Conservation (phyloP, 1,139 yeast species). For the Spencermartinsiella ligniputridi region DNA sequence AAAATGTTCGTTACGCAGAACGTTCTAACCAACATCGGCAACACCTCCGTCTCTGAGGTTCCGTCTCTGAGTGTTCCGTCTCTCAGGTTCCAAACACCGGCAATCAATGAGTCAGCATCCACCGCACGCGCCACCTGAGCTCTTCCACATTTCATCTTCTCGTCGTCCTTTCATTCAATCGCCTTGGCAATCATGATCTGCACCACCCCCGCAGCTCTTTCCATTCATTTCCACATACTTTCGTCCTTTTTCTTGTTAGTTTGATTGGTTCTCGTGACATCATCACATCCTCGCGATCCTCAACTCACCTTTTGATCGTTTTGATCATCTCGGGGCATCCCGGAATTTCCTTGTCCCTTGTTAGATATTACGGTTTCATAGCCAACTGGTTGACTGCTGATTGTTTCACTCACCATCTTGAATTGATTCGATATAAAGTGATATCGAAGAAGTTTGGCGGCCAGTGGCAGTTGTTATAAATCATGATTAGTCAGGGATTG, state of each 20-base stretch:
- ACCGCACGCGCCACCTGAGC: too few species aligned
- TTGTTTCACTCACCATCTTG: not conserved
- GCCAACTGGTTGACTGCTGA: not conserved
- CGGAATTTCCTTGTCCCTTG: constrained; percentile 79
- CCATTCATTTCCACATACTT: constrained; percentile 21
- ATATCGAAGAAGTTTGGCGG: not conserved
- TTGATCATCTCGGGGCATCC: constrained; percentile 65
- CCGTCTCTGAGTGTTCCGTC: too few species aligned
- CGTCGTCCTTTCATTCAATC: too few species aligned
- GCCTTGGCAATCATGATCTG: not conserved
- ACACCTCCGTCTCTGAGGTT: too few species aligned
- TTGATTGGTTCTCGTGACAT: not conserved
- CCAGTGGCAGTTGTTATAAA: not conserved
- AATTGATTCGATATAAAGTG: not conserved
- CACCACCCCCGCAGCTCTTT: not conserved
- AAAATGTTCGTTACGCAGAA: too few species aligned
- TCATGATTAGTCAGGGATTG: constrained; percentile 2
- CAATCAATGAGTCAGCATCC: too few species aligned
- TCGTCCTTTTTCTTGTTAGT: constrained; percentile 31
- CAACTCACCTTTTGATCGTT: constrained; percentile 49
- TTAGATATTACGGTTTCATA: too few species aligned
- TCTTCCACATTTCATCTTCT: too few species aligned
- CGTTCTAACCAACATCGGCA: too few species aligned
- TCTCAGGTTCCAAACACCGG: too few species aligned
- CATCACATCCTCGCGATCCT: constrained; percentile 2